phyloP scores from a whole-genome alignment of 163 green algal genomes.

The Scenedesmus sp. region DNA sequence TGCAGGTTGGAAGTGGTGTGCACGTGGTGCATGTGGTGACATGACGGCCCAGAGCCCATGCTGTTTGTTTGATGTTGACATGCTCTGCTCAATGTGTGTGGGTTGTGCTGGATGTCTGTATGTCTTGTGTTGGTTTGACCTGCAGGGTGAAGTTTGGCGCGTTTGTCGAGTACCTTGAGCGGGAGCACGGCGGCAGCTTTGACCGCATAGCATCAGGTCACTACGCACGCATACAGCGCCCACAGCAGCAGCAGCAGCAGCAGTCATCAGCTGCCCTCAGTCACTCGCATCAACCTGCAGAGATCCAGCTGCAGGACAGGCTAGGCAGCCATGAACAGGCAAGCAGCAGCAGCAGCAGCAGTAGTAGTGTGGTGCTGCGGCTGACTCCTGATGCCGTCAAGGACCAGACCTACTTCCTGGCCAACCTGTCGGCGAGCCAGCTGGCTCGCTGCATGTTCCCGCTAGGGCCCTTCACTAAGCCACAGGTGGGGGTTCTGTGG shows the following conservation, averaged over 20 bases:
- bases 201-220: conserved; percentile 96
- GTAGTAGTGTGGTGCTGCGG: neutral
- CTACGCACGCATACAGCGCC: conserved; percentile 84
- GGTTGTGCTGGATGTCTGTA: too few relatives aligned
- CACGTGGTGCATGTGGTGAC: too few relatives aligned
- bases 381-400: conserved; percentile 93
- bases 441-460: conserved; percentile 93
- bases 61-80: too few relatives aligned
- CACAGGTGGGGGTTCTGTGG: conserved; percentile 58
- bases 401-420: conserved; percentile 99
- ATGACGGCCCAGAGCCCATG: too few relatives aligned
- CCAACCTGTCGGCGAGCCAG: conserved; percentile 85
- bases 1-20: too few relatives aligned
- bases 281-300: neutral
- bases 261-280: conserved; percentile 1
- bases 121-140: neutral
- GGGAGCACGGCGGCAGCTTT: conserved; percentile 69
- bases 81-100: too few relatives aligned
- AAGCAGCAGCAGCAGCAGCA: conserved; percentile 23
- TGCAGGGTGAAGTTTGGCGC: conserved; percentile 97
- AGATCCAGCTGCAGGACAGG: neutral
- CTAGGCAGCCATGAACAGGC: neutral
- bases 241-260: neutral
- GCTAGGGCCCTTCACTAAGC: conserved; percentile 91
- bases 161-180: conserved; percentile 80